Conservation (phyloP, 352 stramenopile species). For the Phytophthora podocarpi region DNA sequence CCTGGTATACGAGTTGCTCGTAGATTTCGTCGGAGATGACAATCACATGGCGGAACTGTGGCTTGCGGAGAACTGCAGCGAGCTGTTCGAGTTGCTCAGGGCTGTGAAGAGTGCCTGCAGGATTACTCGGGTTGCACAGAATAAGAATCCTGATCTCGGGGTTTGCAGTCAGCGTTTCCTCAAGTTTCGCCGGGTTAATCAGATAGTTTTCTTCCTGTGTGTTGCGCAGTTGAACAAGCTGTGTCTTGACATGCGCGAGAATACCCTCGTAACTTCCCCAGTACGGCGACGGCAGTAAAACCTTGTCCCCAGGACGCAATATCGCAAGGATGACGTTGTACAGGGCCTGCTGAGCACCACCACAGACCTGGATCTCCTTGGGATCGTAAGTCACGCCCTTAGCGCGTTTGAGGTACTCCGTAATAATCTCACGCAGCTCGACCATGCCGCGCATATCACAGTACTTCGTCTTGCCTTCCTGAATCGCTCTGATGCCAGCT, state of each 20-base stretch:
- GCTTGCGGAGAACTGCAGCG: constrained; percentile 57
- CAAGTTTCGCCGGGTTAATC: constrained; percentile 83
- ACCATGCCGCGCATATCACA: constrained; percentile 92
- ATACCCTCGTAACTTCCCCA: constrained; percentile 98
- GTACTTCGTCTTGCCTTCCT: constrained; percentile 91
- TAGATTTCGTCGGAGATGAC: constrained; percentile 97
- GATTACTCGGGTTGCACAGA: constrained; percentile 97
- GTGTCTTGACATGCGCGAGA: constrained; percentile 85
- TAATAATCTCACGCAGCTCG: constrained; percentile 90
- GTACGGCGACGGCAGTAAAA: constrained; percentile 96
- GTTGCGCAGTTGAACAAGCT: constrained; percentile 90
- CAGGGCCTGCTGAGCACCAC: constrained; percentile 95
- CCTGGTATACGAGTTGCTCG: constrained; percentile 93
- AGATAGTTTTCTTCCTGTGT: constrained; percentile 91
- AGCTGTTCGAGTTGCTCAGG: constrained; percentile 56
- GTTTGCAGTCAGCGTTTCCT: constrained; percentile 69
- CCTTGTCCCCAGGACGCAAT: constrained; percentile 91
- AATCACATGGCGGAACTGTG: constrained; percentile 75
- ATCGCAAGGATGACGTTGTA: constrained; percentile 93
- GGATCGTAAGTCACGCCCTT: constrained; percentile 92
- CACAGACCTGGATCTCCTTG: constrained; percentile 94
- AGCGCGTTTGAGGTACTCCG: constrained; percentile 78
- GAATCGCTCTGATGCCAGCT: constrained; percentile 77
- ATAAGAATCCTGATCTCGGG: constrained; percentile 90
- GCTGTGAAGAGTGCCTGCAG: constrained; percentile 87